Conservation (phyloP, 768 basidiomycete genomes). For the Boletus reticulatus region DNA sequence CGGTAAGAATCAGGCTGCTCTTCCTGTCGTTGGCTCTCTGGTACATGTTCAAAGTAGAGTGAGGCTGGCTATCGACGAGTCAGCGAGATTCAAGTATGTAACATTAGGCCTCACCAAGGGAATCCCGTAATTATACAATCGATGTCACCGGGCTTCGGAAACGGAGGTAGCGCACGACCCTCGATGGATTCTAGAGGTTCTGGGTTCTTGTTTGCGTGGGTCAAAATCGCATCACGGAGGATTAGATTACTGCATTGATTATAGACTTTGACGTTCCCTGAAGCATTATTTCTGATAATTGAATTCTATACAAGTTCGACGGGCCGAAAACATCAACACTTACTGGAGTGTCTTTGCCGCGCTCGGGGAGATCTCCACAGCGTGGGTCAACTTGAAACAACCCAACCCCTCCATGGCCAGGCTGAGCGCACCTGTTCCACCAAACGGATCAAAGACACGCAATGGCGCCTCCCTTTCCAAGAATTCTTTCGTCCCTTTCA, state of each 20-base stretch:
- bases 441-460: conserved; percentile 42
- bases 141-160: conserved; percentile 51
- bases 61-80: conserved; percentile 58
- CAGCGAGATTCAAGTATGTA: neutral
- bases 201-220: conserved; percentile 39
- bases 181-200: conserved; percentile 41
- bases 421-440: conserved; percentile 58
- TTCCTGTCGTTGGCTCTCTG: conserved; percentile 64
- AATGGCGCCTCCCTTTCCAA: conserved; percentile 25
- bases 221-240: conserved; percentile 56
- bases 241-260: conserved; percentile 73
- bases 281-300: conserved; percentile 45
- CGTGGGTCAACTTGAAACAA: conserved; percentile 58
- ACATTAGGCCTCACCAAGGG: conserved; percentile 55
- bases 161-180: conserved; percentile 39
- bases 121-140: conserved; percentile 69
- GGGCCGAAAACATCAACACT: conserved; percentile 13
- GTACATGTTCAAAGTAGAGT: conserved; percentile 72
- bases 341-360: conserved; percentile 67
- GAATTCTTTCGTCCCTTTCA: conserved; percentile 34
- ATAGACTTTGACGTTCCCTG: conserved; percentile 49
- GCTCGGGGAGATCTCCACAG: conserved; percentile 73
- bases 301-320: neutral
- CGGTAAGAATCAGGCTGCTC: conserved; percentile 65
- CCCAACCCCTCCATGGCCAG: conserved; percentile 54